Base-by-base conservation (phyloP, 768 basidiomycete genomes). In the Boletus subcaerulescens region DNA sequence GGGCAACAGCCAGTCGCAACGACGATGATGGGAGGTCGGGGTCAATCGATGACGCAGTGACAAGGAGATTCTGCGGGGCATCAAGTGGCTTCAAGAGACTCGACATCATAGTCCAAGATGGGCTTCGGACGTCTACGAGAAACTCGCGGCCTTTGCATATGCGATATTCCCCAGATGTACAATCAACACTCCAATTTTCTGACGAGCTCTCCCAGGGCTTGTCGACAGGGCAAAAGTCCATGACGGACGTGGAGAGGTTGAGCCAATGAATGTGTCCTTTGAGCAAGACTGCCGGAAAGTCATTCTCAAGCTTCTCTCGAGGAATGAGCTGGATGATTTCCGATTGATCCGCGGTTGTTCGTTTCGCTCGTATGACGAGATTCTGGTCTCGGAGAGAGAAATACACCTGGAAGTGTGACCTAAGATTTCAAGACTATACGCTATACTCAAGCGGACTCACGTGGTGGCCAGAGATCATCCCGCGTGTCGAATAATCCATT, bases 121-220 rank as follows among this genome's bases (percentile, higher is more conserved):
- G 45, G 41, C 71, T 72, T 40, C 59, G 58, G 29, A 70, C 50
- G 53, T 71, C 69, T n/a, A 73, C 20, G 14, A 74, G 57, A 18
- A 40, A 8, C 35, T 43, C 38, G 13, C 20, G 7, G 2, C 58
- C 60, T 32, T 36, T 60, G 39, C 22, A 26, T 51, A 56, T 60
- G 22, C 40, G 45, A 44, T 49, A 60, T 9, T 18, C 20, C 10
- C 45, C 46, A 31, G 57, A 35, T 9, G 59, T 26, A 33, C 59
- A 59, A 26, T 46, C 31, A 20, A 73, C 47, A 9, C 6, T 41
- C 71, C 72, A 73, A 24, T 73, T 64, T 7, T 61, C 59, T 6
- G 58, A 10, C 2, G 65, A 70, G 3, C 43, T 26, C 24, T 60
- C 38, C 73, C 73, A 74, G 4, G 59, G 39, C 35, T 43, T 56